phyloP scores from a whole-genome alignment of 805 yeast species.

The Lachancea lanzarotensis region DNA sequence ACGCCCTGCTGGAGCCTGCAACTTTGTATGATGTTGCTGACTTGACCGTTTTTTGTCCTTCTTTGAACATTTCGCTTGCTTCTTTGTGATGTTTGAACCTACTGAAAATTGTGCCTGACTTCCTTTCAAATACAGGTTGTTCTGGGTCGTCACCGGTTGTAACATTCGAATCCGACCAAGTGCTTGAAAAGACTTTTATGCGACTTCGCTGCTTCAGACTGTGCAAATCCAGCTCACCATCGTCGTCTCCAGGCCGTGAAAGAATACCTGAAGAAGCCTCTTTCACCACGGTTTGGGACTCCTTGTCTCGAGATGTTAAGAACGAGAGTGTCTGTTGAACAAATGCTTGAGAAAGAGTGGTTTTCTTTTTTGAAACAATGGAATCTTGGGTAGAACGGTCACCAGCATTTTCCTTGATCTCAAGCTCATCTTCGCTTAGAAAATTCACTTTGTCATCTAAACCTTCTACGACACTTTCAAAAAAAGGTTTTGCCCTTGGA shows the following conservation, averaged over 20 bases:
- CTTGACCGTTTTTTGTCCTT: slow-evolving; percentile 42
- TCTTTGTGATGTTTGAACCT: slow-evolving; percentile 39
- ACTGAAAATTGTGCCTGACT: slow-evolving; percentile 37
- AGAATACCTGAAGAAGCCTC: background rate
- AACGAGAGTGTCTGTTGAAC: slow-evolving; percentile 54
- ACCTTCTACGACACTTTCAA: slow-evolving; percentile 53
- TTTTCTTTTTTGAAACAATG: slow-evolving; percentile 24
- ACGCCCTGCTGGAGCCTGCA: slow-evolving; percentile 50
- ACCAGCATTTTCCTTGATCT: background rate
- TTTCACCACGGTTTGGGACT: background rate
- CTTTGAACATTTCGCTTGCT: slow-evolving; percentile 36
- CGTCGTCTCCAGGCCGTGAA: background rate
- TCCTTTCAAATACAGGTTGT: slow-evolving; percentile 18
- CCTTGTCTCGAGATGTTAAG: slow-evolving; percentile 25
- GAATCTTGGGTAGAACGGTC: background rate
- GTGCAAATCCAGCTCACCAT: slow-evolving; percentile 36
- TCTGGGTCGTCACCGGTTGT: slow-evolving; percentile 12
- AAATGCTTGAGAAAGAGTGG: slow-evolving; percentile 44
- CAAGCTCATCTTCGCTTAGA: background rate
- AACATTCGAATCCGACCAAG: slow-evolving; percentile 16
- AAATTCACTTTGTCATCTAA: slow-evolving; percentile 1
- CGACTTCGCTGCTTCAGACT: slow-evolving; percentile 41
- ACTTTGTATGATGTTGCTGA: slow-evolving; percentile 47
- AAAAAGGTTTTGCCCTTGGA: slow-evolving; percentile 60
- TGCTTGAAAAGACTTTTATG: slow-evolving; percentile 30